Base-by-base conservation (phyloP, 1,284 basidiomycete genomes). In the Puccinia hordei region DNA sequence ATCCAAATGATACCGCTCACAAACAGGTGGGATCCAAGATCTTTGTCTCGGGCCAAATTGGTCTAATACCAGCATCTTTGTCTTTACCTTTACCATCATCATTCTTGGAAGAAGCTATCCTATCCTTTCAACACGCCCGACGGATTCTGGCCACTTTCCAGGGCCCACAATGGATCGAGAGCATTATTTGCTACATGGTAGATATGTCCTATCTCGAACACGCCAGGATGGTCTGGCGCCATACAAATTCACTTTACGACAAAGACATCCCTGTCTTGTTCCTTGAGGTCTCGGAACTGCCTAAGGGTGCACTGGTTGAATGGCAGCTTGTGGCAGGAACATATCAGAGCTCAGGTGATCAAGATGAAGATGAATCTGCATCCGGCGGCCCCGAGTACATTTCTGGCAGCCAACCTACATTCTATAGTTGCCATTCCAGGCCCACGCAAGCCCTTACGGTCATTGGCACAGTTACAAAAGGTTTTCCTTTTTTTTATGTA, bases 11-110 rank as follows among this genome's bases (percentile, higher is more conserved):
- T 66, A 2, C 17, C 19, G 22, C 44, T 66, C 63, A 41, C 30
- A 30, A 30, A 0, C 83, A 95, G 92, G 90, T 89, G 57, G 90
- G 90, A 81, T 89, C 92, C 75, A 90, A 90, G 2, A 87, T 94
- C 12, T 94, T 92, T 83, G 88, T 99, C 79, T 96, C 97, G 0
- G 97, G 97, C 3, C 97, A 99, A 85, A 98, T 99, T 69, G 94
- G 94, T 0, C 88, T 99, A 38, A 87, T 92, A 33, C 96, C 97
- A 0, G 87, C 90, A 51, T 90, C 87, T 55, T 88, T 98, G 59
- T 85, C 88, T 0, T 87, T 98, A 8, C 92, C 93, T 0, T 41
- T 19, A 19, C 86, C 87, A 0, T 89, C 90, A 0, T 90, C 88
- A 2, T 86, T 93, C 72, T 85, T 88, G 0, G 83, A 87, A 22